These are phyloP conservation scores for Trichaptum fuscoviolaceum DNA, from an alignment of 768 basidiomycete species.

Conservation along the genomic window DNA sequence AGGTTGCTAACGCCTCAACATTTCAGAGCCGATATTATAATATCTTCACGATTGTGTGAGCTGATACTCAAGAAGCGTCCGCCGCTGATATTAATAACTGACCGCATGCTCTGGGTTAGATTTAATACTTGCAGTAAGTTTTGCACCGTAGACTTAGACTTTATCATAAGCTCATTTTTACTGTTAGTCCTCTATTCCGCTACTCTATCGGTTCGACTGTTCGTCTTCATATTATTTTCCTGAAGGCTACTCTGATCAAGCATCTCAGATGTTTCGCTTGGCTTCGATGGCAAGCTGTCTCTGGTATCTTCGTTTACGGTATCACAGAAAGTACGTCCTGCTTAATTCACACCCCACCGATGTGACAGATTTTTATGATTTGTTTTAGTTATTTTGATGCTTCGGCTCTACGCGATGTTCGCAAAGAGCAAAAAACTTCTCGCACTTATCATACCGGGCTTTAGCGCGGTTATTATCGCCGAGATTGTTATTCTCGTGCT, in stretches of 20 bases:
- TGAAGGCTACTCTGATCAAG: not conserved
- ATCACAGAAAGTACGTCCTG: constrained; percentile 47
- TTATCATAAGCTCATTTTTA: constrained; percentile 35
- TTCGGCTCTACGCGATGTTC: constrained; percentile 60
- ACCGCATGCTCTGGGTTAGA: constrained; percentile 22
- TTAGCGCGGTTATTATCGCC: constrained; percentile 32
- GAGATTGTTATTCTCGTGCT: constrained; percentile 39
- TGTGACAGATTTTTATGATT: not conserved
- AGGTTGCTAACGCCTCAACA: not conserved
- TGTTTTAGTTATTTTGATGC: constrained; percentile 50
- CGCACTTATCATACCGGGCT: constrained; percentile 39
- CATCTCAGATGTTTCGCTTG: constrained; percentile 24
- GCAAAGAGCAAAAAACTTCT: constrained; percentile 48
- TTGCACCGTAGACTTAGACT: constrained; percentile 27
- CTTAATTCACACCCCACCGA: not conserved
- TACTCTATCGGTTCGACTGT: constrained; percentile 6
- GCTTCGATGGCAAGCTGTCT: constrained; percentile 59
- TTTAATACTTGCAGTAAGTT: constrained; percentile 50
- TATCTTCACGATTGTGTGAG: constrained; percentile 46
- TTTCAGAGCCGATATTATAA: constrained; percentile 55
- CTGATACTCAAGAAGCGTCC: constrained; percentile 5
- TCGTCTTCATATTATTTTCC: not conserved
- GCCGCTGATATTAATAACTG: not conserved
- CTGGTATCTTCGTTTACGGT: constrained; percentile 47
- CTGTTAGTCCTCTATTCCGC: constrained; percentile 26